These are phyloP conservation scores for Xylogone sp. DNA, from an alignment of 2,329 filamentous ascomycete genomes.

Conservation along the genomic window DNA sequence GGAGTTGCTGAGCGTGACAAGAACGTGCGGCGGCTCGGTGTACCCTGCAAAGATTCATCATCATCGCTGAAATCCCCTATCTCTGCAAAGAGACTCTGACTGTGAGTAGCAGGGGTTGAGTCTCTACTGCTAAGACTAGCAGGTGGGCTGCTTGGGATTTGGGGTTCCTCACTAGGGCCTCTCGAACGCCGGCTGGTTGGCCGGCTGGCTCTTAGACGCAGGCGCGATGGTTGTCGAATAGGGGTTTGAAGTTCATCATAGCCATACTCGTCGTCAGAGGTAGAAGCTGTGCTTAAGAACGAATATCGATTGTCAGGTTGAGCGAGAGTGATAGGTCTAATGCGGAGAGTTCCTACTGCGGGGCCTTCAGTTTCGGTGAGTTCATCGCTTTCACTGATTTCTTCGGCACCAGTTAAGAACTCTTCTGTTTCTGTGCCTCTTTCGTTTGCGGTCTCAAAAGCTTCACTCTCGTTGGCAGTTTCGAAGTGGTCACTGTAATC, in stretches of 20 bases:
- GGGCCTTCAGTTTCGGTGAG: constrained; percentile 77
- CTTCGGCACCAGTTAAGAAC: constrained; percentile 91
- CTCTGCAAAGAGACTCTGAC: constrained; percentile 87
- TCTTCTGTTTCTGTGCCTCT: constrained; percentile 84
- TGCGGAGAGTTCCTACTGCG: constrained; percentile 27
- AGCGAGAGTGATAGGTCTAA: constrained; percentile 35
- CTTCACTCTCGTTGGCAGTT: constrained; percentile 76
- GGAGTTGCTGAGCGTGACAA: constrained; percentile 41
- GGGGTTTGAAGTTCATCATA: constrained; percentile 62
- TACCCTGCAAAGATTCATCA: constrained; percentile 54
- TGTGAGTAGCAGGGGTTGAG: constrained; percentile 45
- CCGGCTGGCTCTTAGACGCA: constrained; percentile 68
- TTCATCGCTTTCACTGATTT: constrained; percentile 68
- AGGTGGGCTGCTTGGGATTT: constrained; percentile 52
- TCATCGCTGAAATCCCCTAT: constrained; percentile 78
- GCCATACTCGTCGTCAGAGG: constrained; percentile 72
- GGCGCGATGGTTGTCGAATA: constrained; percentile 56
- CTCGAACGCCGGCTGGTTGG: constrained; percentile 58
- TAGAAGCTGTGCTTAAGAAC: constrained; percentile 84
- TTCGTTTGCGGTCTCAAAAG: constrained; percentile 74
- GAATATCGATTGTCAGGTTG: constrained; percentile 59
- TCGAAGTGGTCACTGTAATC: constrained; percentile 70
- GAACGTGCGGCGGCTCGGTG: constrained; percentile 49
- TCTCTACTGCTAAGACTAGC: constrained; percentile 49
- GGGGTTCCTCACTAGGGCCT: constrained; percentile 56